These are phyloP conservation scores for Amanita rubescens DNA, from an alignment of 768 basidiomycete species.

Conservation along the genomic window DNA sequence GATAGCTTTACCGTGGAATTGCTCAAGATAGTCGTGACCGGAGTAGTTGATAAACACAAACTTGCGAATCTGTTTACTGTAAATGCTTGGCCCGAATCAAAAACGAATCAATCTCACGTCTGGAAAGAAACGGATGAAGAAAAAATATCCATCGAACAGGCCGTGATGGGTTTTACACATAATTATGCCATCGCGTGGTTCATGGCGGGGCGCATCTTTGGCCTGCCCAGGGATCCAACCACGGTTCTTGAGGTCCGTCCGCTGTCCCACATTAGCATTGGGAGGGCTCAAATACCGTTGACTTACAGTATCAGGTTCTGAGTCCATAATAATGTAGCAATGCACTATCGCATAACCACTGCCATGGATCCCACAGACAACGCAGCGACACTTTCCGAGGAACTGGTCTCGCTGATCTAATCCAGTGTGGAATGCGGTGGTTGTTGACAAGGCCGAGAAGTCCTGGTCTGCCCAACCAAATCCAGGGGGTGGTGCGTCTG, in stretches of 20 bases:
- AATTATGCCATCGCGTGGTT: neutral
- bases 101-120: neutral
- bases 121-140: constrained; percentile 3
- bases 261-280: too few relatives aligned
- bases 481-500: neutral
- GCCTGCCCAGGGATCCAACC: neutral
- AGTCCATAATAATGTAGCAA: neutral
- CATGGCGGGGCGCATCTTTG: neutral
- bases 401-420: constrained; percentile 4
- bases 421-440: constrained; percentile 1
- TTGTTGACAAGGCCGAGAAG: too few relatives aligned
- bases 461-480: neutral
- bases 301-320: neutral
- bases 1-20: too few relatives aligned
- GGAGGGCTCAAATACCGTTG: neutral
- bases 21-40: constrained; percentile 4
- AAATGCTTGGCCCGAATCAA: constrained; percentile 10
- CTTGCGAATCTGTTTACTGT: constrained; percentile 15
- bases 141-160: neutral
- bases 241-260: neutral
- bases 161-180: constrained; percentile 3
- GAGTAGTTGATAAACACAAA: constrained; percentile 27
- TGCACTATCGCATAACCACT: neutral
- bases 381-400: neutral
- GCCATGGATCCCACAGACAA: neutral